These are phyloP conservation scores for Grigorovia transvaalensis DNA, from an alignment of 805 yeast genomes.

Conservation along the genomic window DNA sequence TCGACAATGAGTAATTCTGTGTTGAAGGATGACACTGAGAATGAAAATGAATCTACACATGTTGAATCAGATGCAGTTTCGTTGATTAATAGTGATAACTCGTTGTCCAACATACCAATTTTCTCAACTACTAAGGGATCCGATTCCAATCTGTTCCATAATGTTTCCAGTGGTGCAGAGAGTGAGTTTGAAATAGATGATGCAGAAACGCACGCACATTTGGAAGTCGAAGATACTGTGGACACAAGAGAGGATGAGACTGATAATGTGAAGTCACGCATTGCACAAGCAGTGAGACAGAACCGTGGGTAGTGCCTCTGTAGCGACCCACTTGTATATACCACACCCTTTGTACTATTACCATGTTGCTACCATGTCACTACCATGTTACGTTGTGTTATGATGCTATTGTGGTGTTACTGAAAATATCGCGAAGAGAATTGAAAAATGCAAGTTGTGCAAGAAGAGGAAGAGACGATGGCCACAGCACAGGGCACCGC, in stretches of 20 bases:
- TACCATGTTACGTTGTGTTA: too few species aligned
- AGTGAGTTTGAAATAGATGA: slow-evolving; percentile 17
- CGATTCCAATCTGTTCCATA: not conserved
- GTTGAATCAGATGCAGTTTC: slow-evolving; percentile 37
- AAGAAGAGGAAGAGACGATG: too few species aligned
- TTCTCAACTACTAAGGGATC: slow-evolving; percentile 23
- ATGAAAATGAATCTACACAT: slow-evolving; percentile 7
- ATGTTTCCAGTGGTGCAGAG: slow-evolving; percentile 4
- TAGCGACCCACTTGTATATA: too few species aligned
- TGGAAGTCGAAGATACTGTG: not conserved
- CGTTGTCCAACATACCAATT: slow-evolving; percentile 32
- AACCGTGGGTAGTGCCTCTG: not conserved
- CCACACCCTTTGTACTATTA: too few species aligned
- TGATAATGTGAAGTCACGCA: not conserved
- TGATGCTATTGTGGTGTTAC: too few species aligned
- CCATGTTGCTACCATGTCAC: too few species aligned
- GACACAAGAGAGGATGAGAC: not conserved
- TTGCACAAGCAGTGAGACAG: slow-evolving; percentile 2
- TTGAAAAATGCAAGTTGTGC: too few species aligned
- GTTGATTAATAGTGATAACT: slow-evolving; percentile 27
- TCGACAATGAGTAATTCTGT: too few species aligned
- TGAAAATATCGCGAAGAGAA: too few species aligned
- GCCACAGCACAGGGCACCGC: not conserved
- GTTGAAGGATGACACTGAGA: too few species aligned
- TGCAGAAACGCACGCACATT: slow-evolving; percentile 3